A percentile compares a stretch with the other conserved stretches of the same genome.
Conservation (phyloP, 805 yeast genomes). For the Lipomyces yamanashiensis region DNA sequence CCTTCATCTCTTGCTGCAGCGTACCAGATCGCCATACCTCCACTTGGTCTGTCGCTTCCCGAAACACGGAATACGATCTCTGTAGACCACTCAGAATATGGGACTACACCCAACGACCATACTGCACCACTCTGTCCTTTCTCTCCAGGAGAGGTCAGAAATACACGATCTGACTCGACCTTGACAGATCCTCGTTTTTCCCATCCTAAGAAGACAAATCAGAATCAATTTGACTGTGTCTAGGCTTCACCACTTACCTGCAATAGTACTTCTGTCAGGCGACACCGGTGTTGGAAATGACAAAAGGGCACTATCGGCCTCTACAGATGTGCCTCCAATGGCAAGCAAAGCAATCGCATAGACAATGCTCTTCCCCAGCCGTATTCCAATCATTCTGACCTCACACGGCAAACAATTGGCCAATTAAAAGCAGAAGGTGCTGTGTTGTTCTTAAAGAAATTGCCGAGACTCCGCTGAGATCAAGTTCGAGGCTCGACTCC, state of each 20-base stretch:
- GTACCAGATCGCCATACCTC: constrained; percentile 49
- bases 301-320: constrained; percentile 3
- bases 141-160: constrained; percentile 38
- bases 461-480: background rate
- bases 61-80: constrained; percentile 43
- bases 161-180: constrained; percentile 35
- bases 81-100: constrained; percentile 45
- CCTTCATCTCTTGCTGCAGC: constrained; percentile 43
- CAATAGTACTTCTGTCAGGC: constrained; percentile 21
- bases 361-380: background rate
- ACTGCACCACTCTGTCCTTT: constrained; percentile 43
- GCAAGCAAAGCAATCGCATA: constrained; percentile 7
- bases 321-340: constrained; percentile 2
- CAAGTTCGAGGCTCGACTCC: background rate
- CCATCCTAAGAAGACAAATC: constrained; percentile 33
- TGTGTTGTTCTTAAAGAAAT: background rate
- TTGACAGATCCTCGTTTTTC: constrained; percentile 37
- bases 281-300: constrained; percentile 31
- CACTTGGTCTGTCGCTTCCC: constrained; percentile 45
- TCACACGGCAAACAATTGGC: background rate
- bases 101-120: constrained; percentile 43
- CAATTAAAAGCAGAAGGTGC: too few relatives aligned
- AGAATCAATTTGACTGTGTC: background rate
- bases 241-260: constrained; percentile 15
- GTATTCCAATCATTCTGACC: constrained; percentile 3